phyloP scores from a whole-genome alignment of 176 grass and related monocot species.

The Triticum turgidum region DNA sequence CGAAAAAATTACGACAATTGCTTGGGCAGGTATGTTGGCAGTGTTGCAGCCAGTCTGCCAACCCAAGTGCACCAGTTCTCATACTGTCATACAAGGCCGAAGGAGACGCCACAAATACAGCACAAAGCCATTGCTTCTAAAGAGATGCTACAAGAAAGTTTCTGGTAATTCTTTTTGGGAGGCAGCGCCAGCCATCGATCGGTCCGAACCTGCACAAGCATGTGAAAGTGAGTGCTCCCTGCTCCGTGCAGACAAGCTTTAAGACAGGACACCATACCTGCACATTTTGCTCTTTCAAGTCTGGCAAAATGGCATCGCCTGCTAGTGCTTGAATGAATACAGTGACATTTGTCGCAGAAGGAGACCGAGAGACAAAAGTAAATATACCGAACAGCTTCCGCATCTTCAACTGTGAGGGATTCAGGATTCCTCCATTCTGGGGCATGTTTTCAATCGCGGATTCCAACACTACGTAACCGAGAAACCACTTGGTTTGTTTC shows the following conservation, averaged over 20 bases:
- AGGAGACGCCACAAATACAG: too few species aligned
- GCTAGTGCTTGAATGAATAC: not conserved
- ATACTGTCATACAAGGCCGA: too few species aligned
- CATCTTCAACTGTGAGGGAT: too few species aligned
- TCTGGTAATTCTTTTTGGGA: not conserved
- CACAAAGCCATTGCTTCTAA: not conserved
- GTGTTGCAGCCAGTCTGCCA: not conserved
- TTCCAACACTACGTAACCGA: too few species aligned
- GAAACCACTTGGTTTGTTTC: too few species aligned
- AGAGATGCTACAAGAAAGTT: not conserved
- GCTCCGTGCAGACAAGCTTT: not conserved
- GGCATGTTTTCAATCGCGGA: too few species aligned
- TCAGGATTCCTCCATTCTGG: too few species aligned
- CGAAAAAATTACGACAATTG: not conserved
- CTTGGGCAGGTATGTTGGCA: not conserved
- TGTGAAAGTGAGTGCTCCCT: not conserved
- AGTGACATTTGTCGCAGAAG: not conserved
- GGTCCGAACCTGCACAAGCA: not conserved
- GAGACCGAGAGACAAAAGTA: too few species aligned
- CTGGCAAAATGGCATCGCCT: not conserved
- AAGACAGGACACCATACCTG: not conserved
- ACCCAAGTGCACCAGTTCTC: not conserved
- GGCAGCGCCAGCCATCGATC: not conserved
- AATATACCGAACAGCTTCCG: too few species aligned
- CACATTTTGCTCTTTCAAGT: not conserved